Conservation (phyloP, 345 rosid species). For the Brassica cretica region DNA sequence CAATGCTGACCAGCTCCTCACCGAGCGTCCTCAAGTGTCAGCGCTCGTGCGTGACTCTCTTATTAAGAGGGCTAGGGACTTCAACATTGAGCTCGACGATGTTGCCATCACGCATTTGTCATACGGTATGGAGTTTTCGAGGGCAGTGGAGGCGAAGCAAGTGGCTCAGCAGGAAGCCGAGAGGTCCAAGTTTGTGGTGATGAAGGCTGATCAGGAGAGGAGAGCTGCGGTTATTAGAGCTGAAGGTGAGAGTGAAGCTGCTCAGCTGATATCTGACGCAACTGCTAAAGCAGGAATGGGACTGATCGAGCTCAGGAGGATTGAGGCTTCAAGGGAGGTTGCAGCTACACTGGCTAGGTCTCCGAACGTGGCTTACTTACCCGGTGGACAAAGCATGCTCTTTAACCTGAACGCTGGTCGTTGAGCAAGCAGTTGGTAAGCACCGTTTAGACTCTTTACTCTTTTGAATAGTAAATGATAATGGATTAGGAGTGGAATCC, state of each 20-base stretch:
- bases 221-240: slow-evolving; percentile 94
- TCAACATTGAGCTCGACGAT: slow-evolving; percentile 84
- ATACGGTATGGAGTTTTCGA: slow-evolving; percentile 86
- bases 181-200: slow-evolving; percentile 89
- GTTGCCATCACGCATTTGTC: slow-evolving; percentile 96
- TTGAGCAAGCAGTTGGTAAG: slow-evolving; percentile 26
- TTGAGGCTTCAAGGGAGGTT: slow-evolving; percentile 93
- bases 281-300: slow-evolving; percentile 84
- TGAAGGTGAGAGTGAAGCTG: slow-evolving; percentile 98
- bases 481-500: neutral
- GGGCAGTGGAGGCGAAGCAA: slow-evolving; percentile 97
- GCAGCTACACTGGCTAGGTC: slow-evolving; percentile 86
- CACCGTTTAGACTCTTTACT: slow-evolving; percentile 5
- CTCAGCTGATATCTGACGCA: slow-evolving; percentile 84
- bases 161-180: slow-evolving; percentile 99
- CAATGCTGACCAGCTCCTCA: slow-evolving; percentile 98
- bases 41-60: slow-evolving; percentile 77
- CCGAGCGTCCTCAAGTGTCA: slow-evolving; percentile 96
- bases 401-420: slow-evolving; percentile 60
- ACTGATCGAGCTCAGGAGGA: slow-evolving; percentile 92
- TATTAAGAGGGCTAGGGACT: slow-evolving; percentile 76
- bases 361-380: slow-evolving; percentile 84
- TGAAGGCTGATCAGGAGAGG: slow-evolving; percentile 99
- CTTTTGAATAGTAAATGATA: neutral
- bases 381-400: slow-evolving; percentile 86